These are phyloP conservation scores for Stephanodiscus minutulus DNA, from an alignment of 108 stramenopile genomes.

Conservation along the genomic window DNA sequence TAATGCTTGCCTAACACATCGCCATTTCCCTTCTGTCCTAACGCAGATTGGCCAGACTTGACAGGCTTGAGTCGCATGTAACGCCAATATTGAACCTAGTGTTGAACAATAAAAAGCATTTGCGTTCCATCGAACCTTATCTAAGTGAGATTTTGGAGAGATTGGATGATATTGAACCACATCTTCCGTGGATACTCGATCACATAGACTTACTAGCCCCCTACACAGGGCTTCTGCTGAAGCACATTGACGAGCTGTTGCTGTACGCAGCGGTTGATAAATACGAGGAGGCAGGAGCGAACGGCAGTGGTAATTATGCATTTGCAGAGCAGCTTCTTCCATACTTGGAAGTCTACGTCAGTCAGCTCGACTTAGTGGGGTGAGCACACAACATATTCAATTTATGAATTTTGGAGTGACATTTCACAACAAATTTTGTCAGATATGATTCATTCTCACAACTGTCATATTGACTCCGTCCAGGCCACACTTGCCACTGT, in stretches of 20 bases:
- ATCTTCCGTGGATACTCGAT: constrained; percentile 75
- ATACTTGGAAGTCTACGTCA: constrained; percentile 62
- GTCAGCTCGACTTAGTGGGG: constrained; percentile 59
- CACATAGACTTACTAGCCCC: constrained; percentile 78
- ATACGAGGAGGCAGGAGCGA: constrained; percentile 32
- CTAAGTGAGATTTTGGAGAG: constrained; percentile 59
- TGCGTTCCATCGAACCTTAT: constrained; percentile 67
- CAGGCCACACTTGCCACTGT: constrained; percentile 61
- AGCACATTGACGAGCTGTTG: constrained; percentile 71
- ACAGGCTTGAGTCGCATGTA: constrained; percentile 66
- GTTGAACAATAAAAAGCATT: constrained; percentile 68
- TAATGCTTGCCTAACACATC: background rate
- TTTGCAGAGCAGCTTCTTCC: constrained; percentile 72
- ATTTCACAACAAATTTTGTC: too few relatives aligned
- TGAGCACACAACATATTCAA: too few relatives aligned
- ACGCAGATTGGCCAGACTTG: constrained; percentile 46
- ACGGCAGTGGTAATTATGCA: constrained; percentile 47
- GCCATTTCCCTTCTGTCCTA: background rate
- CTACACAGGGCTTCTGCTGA: constrained; percentile 66
- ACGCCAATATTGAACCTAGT: constrained; percentile 62
- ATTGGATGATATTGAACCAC: constrained; percentile 77
- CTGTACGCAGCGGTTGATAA: constrained; percentile 65
- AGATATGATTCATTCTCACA: too few relatives aligned
- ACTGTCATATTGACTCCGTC: too few relatives aligned
- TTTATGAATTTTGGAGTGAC: too few relatives aligned